Conservation (phyloP, 129 eudicot species). For the Escallonia herrerae region DNA sequence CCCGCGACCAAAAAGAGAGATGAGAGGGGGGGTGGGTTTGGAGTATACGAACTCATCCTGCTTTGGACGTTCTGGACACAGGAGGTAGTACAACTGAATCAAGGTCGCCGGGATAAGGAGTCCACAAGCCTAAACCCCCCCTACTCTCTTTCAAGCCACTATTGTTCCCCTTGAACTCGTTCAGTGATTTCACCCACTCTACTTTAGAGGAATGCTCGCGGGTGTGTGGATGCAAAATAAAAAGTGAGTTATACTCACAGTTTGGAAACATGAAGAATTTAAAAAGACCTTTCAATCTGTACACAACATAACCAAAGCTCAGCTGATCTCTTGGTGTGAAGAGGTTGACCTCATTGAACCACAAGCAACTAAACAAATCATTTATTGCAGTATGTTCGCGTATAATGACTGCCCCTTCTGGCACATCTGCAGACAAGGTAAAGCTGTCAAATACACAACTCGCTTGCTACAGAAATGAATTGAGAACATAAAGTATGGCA, state of each 20-base stretch:
- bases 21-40: too few relatives aligned
- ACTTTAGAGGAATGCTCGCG: constrained; percentile 96
- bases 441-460: too few relatives aligned
- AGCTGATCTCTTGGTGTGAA: constrained; percentile 96
- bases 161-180: constrained; percentile 61
- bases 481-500: too few relatives aligned
- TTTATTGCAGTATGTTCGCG: constrained; percentile 79
- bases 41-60: constrained; percentile 43
- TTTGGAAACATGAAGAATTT: constrained; percentile 85
- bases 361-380: constrained; percentile 82
- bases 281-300: constrained; percentile 60
- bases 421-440: constrained; percentile 58
- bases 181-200: constrained; percentile 87
- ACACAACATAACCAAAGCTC: constrained; percentile 92
- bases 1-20: neutral
- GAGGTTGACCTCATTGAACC: constrained; percentile 98
- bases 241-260: constrained; percentile 84
- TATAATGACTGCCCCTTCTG: constrained; percentile 93
- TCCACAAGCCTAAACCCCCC: constrained; percentile 96
- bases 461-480: too few relatives aligned
- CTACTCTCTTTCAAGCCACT: constrained; percentile 67
- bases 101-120: constrained; percentile 86
- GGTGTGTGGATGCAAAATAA: constrained; percentile 75
- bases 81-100: constrained; percentile 73
- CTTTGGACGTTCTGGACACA: constrained; percentile 88